Evolutionary conservation across 2,329 filamentous ascomycete species (phyloP).

Genomic region (Macrophomina phaseolina): DNA sequence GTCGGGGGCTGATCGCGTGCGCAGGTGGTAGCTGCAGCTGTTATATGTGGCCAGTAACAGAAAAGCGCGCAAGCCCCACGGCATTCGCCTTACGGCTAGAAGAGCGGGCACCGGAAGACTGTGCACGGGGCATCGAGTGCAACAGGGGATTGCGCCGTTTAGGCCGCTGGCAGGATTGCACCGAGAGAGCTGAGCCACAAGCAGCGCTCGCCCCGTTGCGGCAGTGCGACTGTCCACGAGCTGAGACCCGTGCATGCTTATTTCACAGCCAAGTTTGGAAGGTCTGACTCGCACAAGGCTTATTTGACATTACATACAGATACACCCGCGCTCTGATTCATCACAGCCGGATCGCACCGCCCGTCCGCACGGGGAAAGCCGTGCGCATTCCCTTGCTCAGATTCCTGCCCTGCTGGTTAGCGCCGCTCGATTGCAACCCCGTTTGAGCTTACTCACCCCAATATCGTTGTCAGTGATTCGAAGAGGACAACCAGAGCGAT

Average conservation of each 20-base stretch:
- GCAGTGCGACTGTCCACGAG: neutral
- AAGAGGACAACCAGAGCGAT: neutral
- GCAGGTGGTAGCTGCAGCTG: too few species aligned
- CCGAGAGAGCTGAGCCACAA: neutral
- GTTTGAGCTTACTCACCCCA: neutral
- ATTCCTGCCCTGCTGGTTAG: constrained; percentile 11
- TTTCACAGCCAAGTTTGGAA: neutral
- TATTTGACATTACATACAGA: too few species aligned
- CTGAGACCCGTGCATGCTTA: neutral
- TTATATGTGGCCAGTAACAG: neutral
- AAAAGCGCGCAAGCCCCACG: neutral
- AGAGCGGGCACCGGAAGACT: neutral
- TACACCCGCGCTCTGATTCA: too few species aligned
- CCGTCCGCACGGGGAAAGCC: neutral
- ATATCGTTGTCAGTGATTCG: constrained; percentile 4
- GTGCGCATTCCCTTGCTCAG: constrained; percentile 12
- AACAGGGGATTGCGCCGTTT: neutral
- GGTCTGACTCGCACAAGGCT: too few species aligned
- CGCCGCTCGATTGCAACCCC: neutral
- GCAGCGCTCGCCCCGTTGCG: too few species aligned
- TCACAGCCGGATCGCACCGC: constrained; percentile 2
- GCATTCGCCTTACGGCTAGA: too few species aligned
- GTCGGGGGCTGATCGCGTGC: neutral
- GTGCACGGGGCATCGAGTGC: neutral
- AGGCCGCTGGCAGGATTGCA: neutral